phyloP scores from a whole-genome alignment of 2,329 filamentous ascomycete genomes.

The Calonectria fujianensis region DNA sequence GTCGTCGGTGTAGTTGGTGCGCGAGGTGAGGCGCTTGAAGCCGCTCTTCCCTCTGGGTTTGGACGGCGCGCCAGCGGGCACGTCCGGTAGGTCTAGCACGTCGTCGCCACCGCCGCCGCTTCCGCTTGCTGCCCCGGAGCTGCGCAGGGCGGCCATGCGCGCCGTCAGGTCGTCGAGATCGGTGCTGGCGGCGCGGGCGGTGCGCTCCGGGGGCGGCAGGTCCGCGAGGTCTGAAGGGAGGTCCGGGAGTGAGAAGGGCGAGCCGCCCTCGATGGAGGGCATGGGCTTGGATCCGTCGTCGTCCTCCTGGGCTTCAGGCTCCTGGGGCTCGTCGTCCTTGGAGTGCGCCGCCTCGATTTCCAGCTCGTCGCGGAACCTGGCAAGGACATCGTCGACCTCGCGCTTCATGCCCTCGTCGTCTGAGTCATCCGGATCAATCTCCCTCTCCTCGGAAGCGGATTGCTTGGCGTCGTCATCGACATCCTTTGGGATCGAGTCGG shows the following conservation, averaged over 20 bases:
- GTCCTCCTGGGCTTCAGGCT: slow-evolving; percentile 47
- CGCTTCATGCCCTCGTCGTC: slow-evolving; percentile 70
- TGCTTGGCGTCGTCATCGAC: slow-evolving; percentile 17
- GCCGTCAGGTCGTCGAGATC: slow-evolving; percentile 68
- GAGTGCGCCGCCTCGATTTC: slow-evolving; percentile 58
- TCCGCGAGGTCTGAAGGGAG: slow-evolving; percentile 67
- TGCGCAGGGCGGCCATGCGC: slow-evolving; percentile 71
- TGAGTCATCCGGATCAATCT: slow-evolving; percentile 64
- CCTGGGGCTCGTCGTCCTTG: slow-evolving; percentile 41
- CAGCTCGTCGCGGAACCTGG: slow-evolving; percentile 67
- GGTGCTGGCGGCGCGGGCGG: slow-evolving; percentile 50
- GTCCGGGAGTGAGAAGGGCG: slow-evolving; percentile 66
- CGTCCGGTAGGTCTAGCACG: slow-evolving; percentile 67
- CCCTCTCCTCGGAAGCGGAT: slow-evolving; percentile 17
- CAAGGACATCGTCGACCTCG: slow-evolving; percentile 67
- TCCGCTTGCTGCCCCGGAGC: slow-evolving; percentile 55
- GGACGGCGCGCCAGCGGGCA: slow-evolving; percentile 69
- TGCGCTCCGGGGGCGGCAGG: slow-evolving; percentile 53
- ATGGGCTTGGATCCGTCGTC: slow-evolving; percentile 35
- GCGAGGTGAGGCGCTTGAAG: slow-evolving; percentile 62
- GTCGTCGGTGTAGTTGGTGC: slow-evolving; percentile 76
- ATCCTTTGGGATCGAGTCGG: slow-evolving; percentile 58
- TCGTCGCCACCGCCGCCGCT: slow-evolving; percentile 58
- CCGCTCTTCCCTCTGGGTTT: slow-evolving; percentile 50
- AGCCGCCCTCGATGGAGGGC: slow-evolving; percentile 44